Evolutionary conservation across 768 basidiomycete genomes (phyloP), one percentile per base, ranked within the genome.

Genomic region (Lactifluus piperatus): DNA sequence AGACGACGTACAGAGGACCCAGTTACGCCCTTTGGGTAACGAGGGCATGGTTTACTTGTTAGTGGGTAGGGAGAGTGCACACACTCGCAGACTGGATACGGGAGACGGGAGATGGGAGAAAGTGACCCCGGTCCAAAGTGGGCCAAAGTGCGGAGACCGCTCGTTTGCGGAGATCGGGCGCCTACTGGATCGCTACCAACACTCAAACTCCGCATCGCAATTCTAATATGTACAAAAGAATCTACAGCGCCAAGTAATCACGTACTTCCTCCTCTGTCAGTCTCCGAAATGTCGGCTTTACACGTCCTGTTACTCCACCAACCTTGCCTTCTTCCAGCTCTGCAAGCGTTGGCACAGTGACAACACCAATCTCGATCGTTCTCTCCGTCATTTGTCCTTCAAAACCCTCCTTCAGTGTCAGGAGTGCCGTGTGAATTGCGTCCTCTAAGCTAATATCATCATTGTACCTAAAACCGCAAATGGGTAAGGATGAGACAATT

Each of bases 371-470:
- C 76, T 99, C 97, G 69, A 99, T 97, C 47, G 97, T 99, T 78
- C 97, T 94, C 75, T 97, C 97, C 29, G 95, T 97, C 95, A 99
- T 97, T 70, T 97, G 91, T n/a, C 97, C 97, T 73, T 99, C 97
- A 68, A 98, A 99, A 4, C 97, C 94, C 75, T 98, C 97, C 75
- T 99, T 98, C 64, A 98, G 78, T 36, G 97, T 99, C 64, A 99
- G 75, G 29, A 99, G 82, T 34, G 97, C 97, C 13, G 97, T 99
- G 73, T 99, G 97, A 65, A 98, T 98, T 34, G 95, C 97, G 71
- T 97, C 97, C 75, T 97, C 95, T 58, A 98, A 77, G 68, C 94
- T 97, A 71, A 99, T 95, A 69, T 98, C 95, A 75, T 99, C 95
- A 75, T 95, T 97, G 75, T 97, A 98, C 70, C 94, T 97, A 72